Percentiles rank a stretch among this genome's conserved stretches.
phyloP scores from a whole-genome alignment of 2,329 filamentous ascomycete species.

The Aspergillus aculeatus region DNA sequence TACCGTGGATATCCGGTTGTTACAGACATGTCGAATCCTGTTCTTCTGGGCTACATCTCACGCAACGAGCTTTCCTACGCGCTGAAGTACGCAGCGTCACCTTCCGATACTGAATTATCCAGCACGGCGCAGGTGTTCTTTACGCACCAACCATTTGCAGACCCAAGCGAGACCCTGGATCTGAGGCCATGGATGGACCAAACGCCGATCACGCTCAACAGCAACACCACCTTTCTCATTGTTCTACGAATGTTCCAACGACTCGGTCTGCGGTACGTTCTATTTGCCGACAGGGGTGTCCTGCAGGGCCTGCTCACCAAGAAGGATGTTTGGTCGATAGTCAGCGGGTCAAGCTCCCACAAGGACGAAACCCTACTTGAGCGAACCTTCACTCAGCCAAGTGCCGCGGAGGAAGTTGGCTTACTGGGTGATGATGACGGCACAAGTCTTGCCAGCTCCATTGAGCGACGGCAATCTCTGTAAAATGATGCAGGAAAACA shows the following conservation, averaged over 20 bases:
- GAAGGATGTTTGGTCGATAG: slow-evolving; percentile 93
- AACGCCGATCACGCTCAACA: slow-evolving; percentile 86
- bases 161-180: slow-evolving; percentile 76
- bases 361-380: slow-evolving; percentile 32
- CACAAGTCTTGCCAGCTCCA: slow-evolving; percentile 32
- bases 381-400: slow-evolving; percentile 24
- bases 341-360: slow-evolving; percentile 70
- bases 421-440: slow-evolving; percentile 37
- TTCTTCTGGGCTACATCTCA: slow-evolving; percentile 90
- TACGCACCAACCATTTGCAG: slow-evolving; percentile 75
- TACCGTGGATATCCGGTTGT: slow-evolving; percentile 93
- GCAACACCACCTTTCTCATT: slow-evolving; percentile 73
- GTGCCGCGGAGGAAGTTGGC: slow-evolving; percentile 37
- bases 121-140: slow-evolving; percentile 79
- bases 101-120: slow-evolving; percentile 51
- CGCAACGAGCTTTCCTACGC: slow-evolving; percentile 85
- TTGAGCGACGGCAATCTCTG: slow-evolving; percentile 33
- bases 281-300: slow-evolving; percentile 79
- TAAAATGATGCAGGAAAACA: slow-evolving; percentile 14
- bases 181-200: slow-evolving; percentile 98
- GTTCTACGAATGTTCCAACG: slow-evolving; percentile 92
- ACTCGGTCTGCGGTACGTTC: slow-evolving; percentile 82
- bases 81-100: slow-evolving; percentile 61
- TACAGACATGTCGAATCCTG: slow-evolving; percentile 70
- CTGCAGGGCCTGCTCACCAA: slow-evolving; percentile 88